These are phyloP conservation scores for Taxillus chinensis DNA, from an alignment of 164 flowering plant genomes.

Conservation along the genomic window DNA sequence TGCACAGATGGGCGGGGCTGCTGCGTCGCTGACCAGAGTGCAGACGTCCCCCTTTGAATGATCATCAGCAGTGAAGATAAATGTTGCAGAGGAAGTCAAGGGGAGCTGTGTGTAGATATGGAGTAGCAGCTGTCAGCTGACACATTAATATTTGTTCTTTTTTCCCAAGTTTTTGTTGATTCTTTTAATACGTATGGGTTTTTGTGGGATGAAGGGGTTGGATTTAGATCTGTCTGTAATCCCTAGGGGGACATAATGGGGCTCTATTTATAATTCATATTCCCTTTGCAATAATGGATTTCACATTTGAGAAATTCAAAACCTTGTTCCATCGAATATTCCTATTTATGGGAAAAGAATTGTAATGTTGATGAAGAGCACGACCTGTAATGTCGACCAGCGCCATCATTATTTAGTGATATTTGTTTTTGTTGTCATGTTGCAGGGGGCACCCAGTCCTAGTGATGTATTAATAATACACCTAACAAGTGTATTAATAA, in stretches of 20 bases:
- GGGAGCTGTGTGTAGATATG: constrained; percentile 23
- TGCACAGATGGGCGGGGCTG: constrained; percentile 8
- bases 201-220: constrained; percentile 17
- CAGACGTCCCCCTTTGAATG: not conserved
- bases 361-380: too few relatives aligned
- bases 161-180: constrained; percentile 15
- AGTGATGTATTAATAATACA: too few relatives aligned
- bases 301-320: not conserved
- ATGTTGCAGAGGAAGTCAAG: not conserved
- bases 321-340: not conserved
- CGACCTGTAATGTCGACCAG: too few relatives aligned
- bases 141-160: constrained; percentile 11
- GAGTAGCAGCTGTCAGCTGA: constrained; percentile 11
- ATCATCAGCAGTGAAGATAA: not conserved
- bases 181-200: constrained; percentile 22
- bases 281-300: constrained; percentile 18
- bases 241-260: constrained; percentile 13
- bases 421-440: too few relatives aligned
- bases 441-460: too few relatives aligned
- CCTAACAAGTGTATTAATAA: too few relatives aligned
- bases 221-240: constrained; percentile 14
- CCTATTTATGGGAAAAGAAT: not conserved
- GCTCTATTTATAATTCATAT: constrained; percentile 9
- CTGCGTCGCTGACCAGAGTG: not conserved
- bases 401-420: too few relatives aligned